Percentiles rank a stretch among this genome's conserved stretches.
Evolutionary conservation across 1,284 basidiomycete genomes (phyloP).

Genomic region (Trametes polyzona): DNA sequence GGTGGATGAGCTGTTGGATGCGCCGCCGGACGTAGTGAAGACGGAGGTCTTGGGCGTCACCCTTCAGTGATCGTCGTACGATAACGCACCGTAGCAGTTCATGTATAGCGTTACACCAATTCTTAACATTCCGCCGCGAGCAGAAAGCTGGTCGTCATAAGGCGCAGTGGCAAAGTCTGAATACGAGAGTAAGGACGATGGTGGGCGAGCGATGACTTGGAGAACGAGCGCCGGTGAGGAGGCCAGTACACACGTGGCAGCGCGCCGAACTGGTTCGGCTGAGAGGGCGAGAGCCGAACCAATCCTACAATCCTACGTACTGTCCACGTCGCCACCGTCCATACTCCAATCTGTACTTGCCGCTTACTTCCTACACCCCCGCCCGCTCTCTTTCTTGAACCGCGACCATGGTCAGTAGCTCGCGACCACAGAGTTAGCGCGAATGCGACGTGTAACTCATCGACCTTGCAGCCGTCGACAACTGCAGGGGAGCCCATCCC

Average conservation of each 20-base stretch:
- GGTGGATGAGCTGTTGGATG: slow-evolving; percentile 39
- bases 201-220: neutral
- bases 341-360: neutral
- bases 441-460: neutral
- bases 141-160: no score
- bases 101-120: no score
- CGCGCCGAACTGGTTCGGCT: neutral
- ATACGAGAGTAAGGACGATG: neutral
- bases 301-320: slow-evolving; percentile 3
- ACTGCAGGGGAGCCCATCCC: slow-evolving; percentile 70
- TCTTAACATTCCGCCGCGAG: no score
- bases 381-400: neutral
- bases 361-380: neutral
- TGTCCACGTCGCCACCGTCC: slow-evolving; percentile 8
- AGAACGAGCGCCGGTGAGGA: neutral
- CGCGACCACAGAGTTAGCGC: no score
- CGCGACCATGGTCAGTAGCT: neutral
- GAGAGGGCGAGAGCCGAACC: neutral
- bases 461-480: slow-evolving; percentile 48
- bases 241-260: slow-evolving; percentile 3
- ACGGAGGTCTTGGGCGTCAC: slow-evolving; percentile 40
- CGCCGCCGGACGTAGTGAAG: slow-evolving; percentile 38
- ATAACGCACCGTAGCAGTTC: neutral
- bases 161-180: neutral
- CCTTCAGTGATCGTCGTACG: neutral